Base-by-base conservation (phyloP, 805 yeast genomes). In the Wickerhamiella slavikovae region DNA sequence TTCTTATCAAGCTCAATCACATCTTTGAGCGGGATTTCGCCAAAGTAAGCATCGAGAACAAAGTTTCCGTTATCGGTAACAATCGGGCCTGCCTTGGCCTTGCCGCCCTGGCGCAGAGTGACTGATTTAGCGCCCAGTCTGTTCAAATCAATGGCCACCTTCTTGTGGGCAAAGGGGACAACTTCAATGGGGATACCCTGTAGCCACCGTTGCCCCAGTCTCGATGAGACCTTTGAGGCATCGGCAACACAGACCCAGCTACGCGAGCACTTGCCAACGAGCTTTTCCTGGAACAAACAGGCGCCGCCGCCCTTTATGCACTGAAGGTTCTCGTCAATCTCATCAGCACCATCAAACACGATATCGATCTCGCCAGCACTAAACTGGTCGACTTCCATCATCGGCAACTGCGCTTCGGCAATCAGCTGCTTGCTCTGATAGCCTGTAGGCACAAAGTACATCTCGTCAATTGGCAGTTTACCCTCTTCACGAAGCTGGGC, bases 241-340 rank as follows among this genome's bases (percentile, higher is more conserved):
- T 89, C 98, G 2, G 96, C 98, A 29, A 89, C 95, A 14, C 85
- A 63, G 17, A 89, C 60, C 46, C 85, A 82, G 42, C 64, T 66
- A 34, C 65, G 57, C 3, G 94, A 70, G 36, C 79, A 68, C 33
- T 68, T 64, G 12, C 94, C 93, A 10, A 89, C 93, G 31, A 89
- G 62, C 55, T 89, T 89, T 52, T 89, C 99, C 57, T 85, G 98
- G 57, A 89, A 74, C 38, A 82, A 60, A 52, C 99, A 89, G 2
- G 95, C 99, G 24, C 99, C 99, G 28, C 99, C 99, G 40, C 99
- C 99, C 55, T 89, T 89, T 50, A 89, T 89, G 44, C 83, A 71
- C 48, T 82, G 78, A 42, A 89, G 61, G 14, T 62, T 48, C 4
- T 66, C 48, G 52, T 85, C 98, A 34, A 83, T 83, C 54, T 89